Conservation (phyloP, 257 asterid genomes). For the Solanum commersonii region DNA sequence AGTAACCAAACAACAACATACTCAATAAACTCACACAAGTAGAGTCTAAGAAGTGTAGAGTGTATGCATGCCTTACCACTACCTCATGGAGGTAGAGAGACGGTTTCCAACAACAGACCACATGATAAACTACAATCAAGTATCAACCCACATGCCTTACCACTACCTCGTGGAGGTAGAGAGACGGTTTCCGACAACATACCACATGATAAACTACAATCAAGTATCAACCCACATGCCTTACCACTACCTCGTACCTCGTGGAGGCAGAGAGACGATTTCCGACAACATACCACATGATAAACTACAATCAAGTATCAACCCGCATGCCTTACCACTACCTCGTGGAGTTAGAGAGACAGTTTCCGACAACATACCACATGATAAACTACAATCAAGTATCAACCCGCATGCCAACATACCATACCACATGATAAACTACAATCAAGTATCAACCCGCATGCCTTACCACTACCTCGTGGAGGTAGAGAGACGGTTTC, state of each 20-base stretch:
- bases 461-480: too few species aligned
- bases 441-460: not conserved
- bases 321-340: not conserved
- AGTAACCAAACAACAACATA: not conserved
- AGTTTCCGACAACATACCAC: not conserved
- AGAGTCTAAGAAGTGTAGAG: accelerated
- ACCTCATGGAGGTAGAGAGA: not conserved
- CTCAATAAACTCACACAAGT: not conserved
- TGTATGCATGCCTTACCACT: not conserved
- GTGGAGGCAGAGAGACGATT: not conserved
- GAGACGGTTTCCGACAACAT: not conserved
- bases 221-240: not conserved
- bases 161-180: not conserved
- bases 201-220: not conserved
- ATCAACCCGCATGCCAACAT: too few species aligned
- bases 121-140: not conserved
- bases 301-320: not conserved
- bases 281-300: not conserved
- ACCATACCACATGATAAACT: not conserved
- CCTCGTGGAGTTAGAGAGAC: not conserved
- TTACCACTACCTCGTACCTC: not conserved
- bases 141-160: not conserved
- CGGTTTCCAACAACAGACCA: not conserved
- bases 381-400: not conserved
- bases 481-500: too few species aligned